phyloP scores from a whole-genome alignment of 164 flowering plant genomes.

The Liriodendron chinense region DNA sequence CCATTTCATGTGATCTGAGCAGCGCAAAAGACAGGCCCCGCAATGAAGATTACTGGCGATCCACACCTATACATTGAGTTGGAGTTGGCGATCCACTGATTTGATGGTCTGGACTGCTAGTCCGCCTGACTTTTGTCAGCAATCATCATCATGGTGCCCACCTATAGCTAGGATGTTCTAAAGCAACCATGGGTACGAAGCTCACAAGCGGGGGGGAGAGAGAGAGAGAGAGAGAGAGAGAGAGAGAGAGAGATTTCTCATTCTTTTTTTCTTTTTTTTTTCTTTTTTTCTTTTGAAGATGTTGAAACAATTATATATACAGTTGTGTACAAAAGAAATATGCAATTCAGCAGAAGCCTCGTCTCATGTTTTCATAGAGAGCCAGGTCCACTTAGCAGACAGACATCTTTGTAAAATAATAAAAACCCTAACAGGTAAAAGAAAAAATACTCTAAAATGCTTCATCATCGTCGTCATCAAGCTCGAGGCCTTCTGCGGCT shows the following conservation, averaged over 20 bases:
- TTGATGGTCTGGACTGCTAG: too few species aligned
- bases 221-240: neutral
- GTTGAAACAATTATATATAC: conserved; percentile 23
- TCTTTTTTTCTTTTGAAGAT: neutral
- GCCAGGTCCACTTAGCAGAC: neutral
- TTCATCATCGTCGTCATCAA: conserved; percentile 61
- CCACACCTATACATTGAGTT: neutral
- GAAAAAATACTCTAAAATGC: conserved; percentile 13
- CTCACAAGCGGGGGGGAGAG: neutral
- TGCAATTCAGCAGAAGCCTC: conserved; percentile 6
- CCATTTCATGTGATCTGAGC: neutral
- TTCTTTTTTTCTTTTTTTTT: too few species aligned
- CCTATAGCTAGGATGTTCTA: neutral
- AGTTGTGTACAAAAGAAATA: conserved; percentile 17
- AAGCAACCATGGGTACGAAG: neutral
- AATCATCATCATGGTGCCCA: neutral
- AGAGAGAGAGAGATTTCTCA: too few species aligned
- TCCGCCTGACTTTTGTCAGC: too few species aligned
- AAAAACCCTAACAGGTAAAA: neutral
- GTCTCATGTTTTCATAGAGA: neutral
- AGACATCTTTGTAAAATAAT: neutral
- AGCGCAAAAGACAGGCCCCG: neutral
- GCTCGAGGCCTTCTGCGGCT: conserved; percentile 94
- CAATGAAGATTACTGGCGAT: neutral
- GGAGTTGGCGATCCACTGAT: neutral